Percentiles rank a stretch among this genome's conserved stretches.
Evolutionary conservation across 2,329 filamentous ascomycete species (phyloP).

Genomic region (Pezicula neosporulosa): DNA sequence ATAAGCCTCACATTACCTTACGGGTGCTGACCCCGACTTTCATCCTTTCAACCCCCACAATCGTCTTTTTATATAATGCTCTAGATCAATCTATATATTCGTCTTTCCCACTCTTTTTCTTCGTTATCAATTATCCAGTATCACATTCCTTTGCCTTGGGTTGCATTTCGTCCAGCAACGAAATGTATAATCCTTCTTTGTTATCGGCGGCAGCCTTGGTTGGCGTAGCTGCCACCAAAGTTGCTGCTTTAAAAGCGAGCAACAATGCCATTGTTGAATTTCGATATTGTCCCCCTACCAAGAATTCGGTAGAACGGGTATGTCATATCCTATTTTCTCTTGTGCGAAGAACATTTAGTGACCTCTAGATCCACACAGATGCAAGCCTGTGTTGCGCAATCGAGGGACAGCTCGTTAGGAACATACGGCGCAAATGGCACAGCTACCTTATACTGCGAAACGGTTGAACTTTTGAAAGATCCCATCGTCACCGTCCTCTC

Average conservation of each 20-base stretch:
- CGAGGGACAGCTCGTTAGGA: neutral
- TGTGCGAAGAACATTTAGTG: neutral
- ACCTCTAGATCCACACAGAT: neutral
- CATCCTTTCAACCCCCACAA: neutral
- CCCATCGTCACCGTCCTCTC: neutral
- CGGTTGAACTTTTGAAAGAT: neutral
- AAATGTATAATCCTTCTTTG: neutral
- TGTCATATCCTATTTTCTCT: neutral
- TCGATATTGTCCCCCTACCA: neutral
- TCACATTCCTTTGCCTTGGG: neutral
- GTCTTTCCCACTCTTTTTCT: neutral
- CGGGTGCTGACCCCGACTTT: neutral
- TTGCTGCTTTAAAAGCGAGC: neutral
- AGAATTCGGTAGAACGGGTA: neutral
- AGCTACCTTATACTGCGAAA: neutral
- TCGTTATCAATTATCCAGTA: neutral
- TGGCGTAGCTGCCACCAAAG: neutral
- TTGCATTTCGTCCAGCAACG: neutral
- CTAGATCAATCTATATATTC: neutral
- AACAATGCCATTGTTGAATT: neutral
- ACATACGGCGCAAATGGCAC: neutral
- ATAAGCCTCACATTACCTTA: neutral
- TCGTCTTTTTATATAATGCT: neutral
- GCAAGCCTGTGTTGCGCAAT: neutral
- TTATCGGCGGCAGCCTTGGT: neutral